A percentile compares a stretch with the other conserved stretches of the same genome.
Conservation (phyloP, 495 filamentous ascomycete genomes). For the Paragyromitra xinjiangensis region DNA sequence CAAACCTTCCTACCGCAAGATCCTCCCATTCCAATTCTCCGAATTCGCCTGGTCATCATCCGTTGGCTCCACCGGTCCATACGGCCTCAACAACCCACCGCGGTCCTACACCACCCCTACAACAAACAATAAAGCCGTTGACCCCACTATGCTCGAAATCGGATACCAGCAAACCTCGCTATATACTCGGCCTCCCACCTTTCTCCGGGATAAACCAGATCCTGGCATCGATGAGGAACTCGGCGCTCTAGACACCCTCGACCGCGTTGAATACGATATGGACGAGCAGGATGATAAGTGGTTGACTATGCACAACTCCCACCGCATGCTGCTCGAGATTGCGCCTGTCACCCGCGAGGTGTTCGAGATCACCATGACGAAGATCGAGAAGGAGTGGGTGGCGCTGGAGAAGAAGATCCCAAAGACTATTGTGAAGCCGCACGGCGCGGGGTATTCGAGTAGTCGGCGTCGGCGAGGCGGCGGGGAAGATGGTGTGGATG, state of each 20-base stretch:
- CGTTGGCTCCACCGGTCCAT: slow-evolving; percentile 46
- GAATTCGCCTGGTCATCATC: slow-evolving; percentile 51
- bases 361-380: slow-evolving; percentile 97
- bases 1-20: slow-evolving; percentile 66
- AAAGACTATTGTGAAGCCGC: slow-evolving; percentile 93
- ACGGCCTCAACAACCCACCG: slow-evolving; percentile 51
- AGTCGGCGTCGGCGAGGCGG: slow-evolving; percentile 66
- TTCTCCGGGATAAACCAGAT: slow-evolving; percentile 71
- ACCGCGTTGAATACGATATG: slow-evolving; percentile 98
- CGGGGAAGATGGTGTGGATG: slow-evolving; percentile 73
- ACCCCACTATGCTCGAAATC: slow-evolving; percentile 89
- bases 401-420: slow-evolving; percentile 94
- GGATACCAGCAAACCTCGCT: slow-evolving; percentile 95
- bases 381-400: slow-evolving; percentile 99
- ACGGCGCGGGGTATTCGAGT: slow-evolving; percentile 79
- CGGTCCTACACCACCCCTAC: slow-evolving; percentile 9
- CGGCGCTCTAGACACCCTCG: slow-evolving; percentile 62
- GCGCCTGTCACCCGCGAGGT: slow-evolving; percentile 88
- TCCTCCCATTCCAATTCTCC: slow-evolving; percentile 54
- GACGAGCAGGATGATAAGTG: slow-evolving; percentile 98
- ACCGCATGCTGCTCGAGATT: slow-evolving; percentile 74
- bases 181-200: slow-evolving; percentile 77
- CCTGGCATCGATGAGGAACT: slow-evolving; percentile 55
- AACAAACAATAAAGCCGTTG: slow-evolving; percentile 63
- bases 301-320: slow-evolving; percentile 83